Conservation (phyloP, 2,329 filamentous ascomycete genomes). For the Didymosphaeria variabile region DNA sequence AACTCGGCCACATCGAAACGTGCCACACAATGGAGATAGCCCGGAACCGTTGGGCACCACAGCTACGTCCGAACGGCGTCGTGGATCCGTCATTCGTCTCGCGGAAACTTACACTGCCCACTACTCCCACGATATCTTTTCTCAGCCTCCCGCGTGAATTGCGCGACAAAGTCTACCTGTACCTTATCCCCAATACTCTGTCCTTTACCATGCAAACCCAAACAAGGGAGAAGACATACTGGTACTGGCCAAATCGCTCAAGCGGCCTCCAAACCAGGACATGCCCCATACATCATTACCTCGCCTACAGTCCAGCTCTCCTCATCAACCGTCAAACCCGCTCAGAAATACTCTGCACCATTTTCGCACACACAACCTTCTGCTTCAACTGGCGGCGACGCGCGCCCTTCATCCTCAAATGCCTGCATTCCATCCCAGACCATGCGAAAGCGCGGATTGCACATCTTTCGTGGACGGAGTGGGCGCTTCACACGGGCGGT, state of each 20-base stretch:
- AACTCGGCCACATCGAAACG: neutral
- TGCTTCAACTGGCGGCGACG: neutral
- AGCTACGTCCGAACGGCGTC: neutral
- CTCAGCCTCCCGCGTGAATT: slow-evolving; percentile 1
- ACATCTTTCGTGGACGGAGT: neutral
- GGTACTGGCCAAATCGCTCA: too few relatives aligned
- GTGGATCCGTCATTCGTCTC: neutral
- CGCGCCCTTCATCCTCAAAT: neutral
- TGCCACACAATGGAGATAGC: neutral
- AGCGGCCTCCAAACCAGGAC: too few relatives aligned
- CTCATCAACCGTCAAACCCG: slow-evolving; percentile 1
- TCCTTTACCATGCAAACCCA: slow-evolving; percentile 6
- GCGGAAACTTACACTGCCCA: too few relatives aligned
- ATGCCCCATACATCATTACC: neutral
- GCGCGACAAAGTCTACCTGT: neutral
- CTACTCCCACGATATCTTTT: neutral
- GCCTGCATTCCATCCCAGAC: neutral
- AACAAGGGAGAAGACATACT: neutral
- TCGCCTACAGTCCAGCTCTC: neutral
- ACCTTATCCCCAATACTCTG: neutral
- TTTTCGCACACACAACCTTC: neutral
- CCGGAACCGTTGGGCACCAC: neutral
- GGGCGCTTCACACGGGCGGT: neutral
- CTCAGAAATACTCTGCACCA: neutral
- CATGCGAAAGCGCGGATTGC: neutral